phyloP scores from a whole-genome alignment of 225 moss, liverwort and hornwort genomes.

The Climacium dendroides region DNA sequence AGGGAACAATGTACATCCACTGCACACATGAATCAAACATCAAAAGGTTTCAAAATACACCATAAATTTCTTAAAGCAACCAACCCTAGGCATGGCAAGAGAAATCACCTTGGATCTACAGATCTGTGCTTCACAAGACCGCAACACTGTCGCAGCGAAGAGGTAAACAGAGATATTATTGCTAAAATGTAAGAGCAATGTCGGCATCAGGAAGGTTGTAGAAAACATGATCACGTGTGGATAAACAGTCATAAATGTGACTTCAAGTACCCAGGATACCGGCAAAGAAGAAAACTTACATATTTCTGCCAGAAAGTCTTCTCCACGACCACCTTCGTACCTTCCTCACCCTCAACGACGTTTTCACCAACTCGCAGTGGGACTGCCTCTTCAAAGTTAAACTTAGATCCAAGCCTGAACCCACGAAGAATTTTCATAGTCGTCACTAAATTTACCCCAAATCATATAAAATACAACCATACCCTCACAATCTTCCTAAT shows the following conservation, averaged over 20 bases:
- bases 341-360: conserved; percentile 28
- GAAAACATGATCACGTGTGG: background rate
- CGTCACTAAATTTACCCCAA: background rate
- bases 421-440: background rate
- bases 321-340: conserved; percentile 26
- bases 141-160: background rate
- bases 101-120: background rate
- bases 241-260: background rate
- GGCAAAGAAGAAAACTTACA: conserved; percentile 21
- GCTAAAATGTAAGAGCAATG: background rate
- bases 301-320: conserved; percentile 73
- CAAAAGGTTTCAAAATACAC: background rate
- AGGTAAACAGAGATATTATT: background rate
- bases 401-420: conserved; percentile 24
- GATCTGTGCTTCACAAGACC: background rate
- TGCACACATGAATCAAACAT: conserved; percentile 15
- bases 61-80: background rate
- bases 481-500: background rate
- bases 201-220: background rate
- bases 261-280: background rate
- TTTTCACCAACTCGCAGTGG: conserved; percentile 22
- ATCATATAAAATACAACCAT: background rate
- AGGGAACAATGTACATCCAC: conserved; percentile 96
- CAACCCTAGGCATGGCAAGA: background rate
- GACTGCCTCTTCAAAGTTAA: conserved; percentile 6